phyloP scores from a whole-genome alignment of 352 stramenopile species.

The Phytophthora syringae region DNA sequence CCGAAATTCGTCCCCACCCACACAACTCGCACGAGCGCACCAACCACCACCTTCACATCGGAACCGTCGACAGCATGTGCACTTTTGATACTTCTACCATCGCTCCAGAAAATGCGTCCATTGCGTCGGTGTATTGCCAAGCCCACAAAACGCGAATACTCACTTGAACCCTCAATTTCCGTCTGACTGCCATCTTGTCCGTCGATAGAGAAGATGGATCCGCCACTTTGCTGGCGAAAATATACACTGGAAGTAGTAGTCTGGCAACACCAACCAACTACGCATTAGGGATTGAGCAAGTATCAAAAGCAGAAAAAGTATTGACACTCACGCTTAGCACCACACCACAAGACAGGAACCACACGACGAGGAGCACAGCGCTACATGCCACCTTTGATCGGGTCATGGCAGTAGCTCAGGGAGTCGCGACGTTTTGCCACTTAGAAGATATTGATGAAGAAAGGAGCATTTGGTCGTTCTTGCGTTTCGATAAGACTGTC shows the following conservation, averaged over 20 bases:
- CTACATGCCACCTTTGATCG: too few relatives aligned
- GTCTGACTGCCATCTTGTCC: conserved; percentile 39
- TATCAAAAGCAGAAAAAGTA: background rate
- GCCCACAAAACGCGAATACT: conserved; percentile 54
- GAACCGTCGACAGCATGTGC: conserved; percentile 26
- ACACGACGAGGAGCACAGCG: background rate
- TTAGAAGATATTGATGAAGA: background rate
- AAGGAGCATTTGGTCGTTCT: too few relatives aligned
- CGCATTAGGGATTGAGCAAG: background rate
- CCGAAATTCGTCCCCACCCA: conserved; percentile 73
- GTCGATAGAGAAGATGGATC: conserved; percentile 64
- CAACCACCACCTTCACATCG: conserved; percentile 38
- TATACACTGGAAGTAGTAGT: conserved; percentile 61
- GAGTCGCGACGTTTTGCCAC: conserved; percentile 17
- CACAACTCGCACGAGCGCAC: conserved; percentile 46
- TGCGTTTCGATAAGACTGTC: too few relatives aligned
- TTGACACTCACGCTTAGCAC: background rate
- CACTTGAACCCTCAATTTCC: conserved; percentile 43
- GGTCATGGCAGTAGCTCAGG: background rate
- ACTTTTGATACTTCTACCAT: conserved; percentile 52
- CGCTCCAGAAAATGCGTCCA: conserved; percentile 63
- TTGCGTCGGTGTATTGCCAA: conserved; percentile 47
- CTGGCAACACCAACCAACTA: conserved; percentile 2
- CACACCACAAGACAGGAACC: conserved; percentile 5
- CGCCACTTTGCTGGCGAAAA: conserved; percentile 56